These are phyloP conservation scores for Serpula lacrymans DNA, from an alignment of 768 basidiomycete genomes.

Conservation along the genomic window DNA sequence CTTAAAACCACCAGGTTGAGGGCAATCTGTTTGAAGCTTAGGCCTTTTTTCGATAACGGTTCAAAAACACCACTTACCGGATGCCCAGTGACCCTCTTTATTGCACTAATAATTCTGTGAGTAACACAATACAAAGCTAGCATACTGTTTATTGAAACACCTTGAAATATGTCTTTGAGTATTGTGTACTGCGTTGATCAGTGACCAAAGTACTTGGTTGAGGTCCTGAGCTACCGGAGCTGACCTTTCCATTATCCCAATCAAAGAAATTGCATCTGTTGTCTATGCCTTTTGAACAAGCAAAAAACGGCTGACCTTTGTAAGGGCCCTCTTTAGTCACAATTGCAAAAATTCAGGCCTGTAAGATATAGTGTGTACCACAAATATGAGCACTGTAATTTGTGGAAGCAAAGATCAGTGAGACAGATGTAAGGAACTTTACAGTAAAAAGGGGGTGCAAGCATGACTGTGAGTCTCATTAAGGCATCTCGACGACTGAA, in stretches of 20 bases:
- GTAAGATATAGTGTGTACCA: too few relatives aligned
- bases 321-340: constrained; percentile 66
- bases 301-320: constrained; percentile 78
- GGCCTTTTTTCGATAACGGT: too few relatives aligned
- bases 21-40: too few relatives aligned
- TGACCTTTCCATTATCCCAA: constrained; percentile 55
- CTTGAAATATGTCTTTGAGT: constrained; percentile 25
- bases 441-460: too few relatives aligned
- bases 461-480: too few relatives aligned
- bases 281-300: constrained; percentile 55
- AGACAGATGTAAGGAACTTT: too few relatives aligned
- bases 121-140: not conserved
- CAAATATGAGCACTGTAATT: too few relatives aligned
- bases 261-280: constrained; percentile 74
- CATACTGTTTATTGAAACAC: constrained; percentile 7
- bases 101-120: constrained; percentile 54
- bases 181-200: constrained; percentile 37
- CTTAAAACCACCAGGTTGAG: too few relatives aligned
- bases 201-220: constrained; percentile 17
- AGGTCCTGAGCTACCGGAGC: constrained; percentile 14
- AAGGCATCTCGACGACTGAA: too few relatives aligned
- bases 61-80: constrained; percentile 45
- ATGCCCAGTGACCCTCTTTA: constrained; percentile 68
- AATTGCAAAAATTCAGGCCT: too few relatives aligned
- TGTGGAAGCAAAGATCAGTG: too few relatives aligned